Base-by-base conservation (phyloP, 345 rosid genomes). In the Pugionium dolabratum region DNA sequence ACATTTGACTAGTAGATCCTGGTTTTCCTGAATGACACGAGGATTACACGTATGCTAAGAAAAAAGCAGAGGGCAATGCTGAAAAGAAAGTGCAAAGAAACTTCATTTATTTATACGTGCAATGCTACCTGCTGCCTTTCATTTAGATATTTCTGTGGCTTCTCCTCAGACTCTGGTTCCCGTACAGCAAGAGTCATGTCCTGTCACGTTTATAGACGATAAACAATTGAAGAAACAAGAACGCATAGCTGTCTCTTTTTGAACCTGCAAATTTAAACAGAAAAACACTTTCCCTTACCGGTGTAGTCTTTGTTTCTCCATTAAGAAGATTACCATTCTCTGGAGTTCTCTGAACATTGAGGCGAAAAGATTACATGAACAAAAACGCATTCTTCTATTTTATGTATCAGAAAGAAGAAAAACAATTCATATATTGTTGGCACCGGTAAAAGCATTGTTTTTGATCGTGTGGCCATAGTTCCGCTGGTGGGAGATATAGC, bases 141-240 rank as follows among this genome's bases (percentile, higher is more conserved):
- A 73, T 91, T 94, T 29, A 94, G 95, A 62, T 82, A 77, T 70
- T 94, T 94, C 79, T 90, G 99, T 62, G 97, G 99, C 67, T 86
- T 94, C 75, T 90, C 97, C 79, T 94, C 99, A 32, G 96, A 91
- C 75, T 90, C 99, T 62, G 95, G 96, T 64, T 90, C 99, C 34
- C 97, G 90, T 29, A 80, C 65, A 69, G 87, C 73, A 67, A 80
- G 80, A 62, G 86, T 35, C 78, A 69, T 79, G 57, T 85, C 96
- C 97, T 94, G 84, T 58, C 54, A 64, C 54, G 70, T 10, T n/a
- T 4, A 48, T 41, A 47, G 54, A 44, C 1, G 35, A 64, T 61
- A 64, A 76, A 54, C 28, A 67, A 55, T 42, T 51, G 35, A 61
- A 55, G 9, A 26, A 67, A 52, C 55, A 52, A 64, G 73, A 59